These are phyloP conservation scores for Daedaleopsis nitida DNA, from an alignment of 768 basidiomycete species.

Conservation along the genomic window DNA sequence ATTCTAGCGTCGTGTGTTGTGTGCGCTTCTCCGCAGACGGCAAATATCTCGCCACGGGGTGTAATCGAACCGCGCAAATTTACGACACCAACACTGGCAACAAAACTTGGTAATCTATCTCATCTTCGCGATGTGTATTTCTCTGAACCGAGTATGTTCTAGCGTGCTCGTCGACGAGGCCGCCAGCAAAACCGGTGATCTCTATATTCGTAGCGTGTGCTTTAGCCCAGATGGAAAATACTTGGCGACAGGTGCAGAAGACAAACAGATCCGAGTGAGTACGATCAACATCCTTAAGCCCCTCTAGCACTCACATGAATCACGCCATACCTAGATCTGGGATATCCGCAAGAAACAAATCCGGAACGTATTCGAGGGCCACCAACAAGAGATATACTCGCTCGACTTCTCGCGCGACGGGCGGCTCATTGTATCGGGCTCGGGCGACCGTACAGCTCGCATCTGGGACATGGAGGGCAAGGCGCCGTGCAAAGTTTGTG, in stretches of 20 bases:
- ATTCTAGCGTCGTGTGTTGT: slow-evolving; percentile 77
- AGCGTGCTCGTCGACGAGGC: slow-evolving; percentile 80
- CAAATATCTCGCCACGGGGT: slow-evolving; percentile 91
- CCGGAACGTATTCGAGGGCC: slow-evolving; percentile 81
- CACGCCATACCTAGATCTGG: slow-evolving; percentile 69
- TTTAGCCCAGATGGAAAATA: slow-evolving; percentile 74
- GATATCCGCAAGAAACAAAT: slow-evolving; percentile 83
- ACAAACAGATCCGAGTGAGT: slow-evolving; percentile 85
- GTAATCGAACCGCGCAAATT: slow-evolving; percentile 94
- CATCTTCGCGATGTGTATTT: no score
- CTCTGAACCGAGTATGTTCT: neutral
- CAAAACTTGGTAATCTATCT: slow-evolving; percentile 82
- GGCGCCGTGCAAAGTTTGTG: slow-evolving; percentile 35
- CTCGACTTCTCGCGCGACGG: slow-evolving; percentile 91
- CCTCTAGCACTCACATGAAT: neutral
- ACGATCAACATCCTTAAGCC: neutral
- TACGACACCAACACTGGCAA: slow-evolving; percentile 87
- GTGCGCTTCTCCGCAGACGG: slow-evolving; percentile 95
- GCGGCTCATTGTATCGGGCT: slow-evolving; percentile 84
- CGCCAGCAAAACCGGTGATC: slow-evolving; percentile 73
- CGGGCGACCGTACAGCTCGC: slow-evolving; percentile 69
- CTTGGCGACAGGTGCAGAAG: slow-evolving; percentile 85
- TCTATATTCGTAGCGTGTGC: slow-evolving; percentile 88
- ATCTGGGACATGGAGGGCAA: slow-evolving; percentile 61
- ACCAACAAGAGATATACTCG: slow-evolving; percentile 92